These are phyloP conservation scores for Suillus subalutaceus DNA, from an alignment of 768 basidiomycete species.

Conservation along the genomic window DNA sequence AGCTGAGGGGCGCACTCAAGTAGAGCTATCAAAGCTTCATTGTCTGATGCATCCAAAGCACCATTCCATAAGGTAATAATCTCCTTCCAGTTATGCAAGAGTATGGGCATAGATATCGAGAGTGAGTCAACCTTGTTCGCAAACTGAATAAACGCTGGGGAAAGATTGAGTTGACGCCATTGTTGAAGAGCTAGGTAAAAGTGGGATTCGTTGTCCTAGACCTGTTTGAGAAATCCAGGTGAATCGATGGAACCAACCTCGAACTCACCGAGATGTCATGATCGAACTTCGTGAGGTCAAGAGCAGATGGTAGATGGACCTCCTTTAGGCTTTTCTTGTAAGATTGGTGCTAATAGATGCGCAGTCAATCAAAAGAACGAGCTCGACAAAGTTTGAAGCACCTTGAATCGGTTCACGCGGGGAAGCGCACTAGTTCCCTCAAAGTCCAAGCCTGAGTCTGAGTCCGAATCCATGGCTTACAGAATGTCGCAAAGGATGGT, in stretches of 20 bases:
- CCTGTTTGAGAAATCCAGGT: neutral
- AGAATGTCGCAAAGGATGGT: neutral
- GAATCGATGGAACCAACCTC: neutral
- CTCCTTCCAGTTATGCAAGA: slow-evolving; percentile 79
- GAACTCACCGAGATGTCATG: slow-evolving; percentile 55
- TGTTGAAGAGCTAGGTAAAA: slow-evolving; percentile 75
- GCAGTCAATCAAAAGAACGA: neutral
- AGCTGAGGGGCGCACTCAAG: slow-evolving; percentile 60
- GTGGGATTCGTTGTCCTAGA: slow-evolving; percentile 76
- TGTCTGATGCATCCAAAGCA: slow-evolving; percentile 60
- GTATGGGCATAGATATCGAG: slow-evolving; percentile 75
- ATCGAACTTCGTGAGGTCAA: slow-evolving; percentile 57
- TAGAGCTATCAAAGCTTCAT: slow-evolving; percentile 73
- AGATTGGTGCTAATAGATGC: slow-evolving; percentile 63
- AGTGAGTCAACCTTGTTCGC: slow-evolving; percentile 60
- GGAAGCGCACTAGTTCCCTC: slow-evolving; percentile 24
- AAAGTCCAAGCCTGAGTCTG: slow-evolving; percentile 4
- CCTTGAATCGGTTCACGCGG: slow-evolving; percentile 56
- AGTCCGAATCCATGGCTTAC: slow-evolving; percentile 7
- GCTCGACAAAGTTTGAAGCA: neutral
- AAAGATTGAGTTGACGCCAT: slow-evolving; percentile 81
- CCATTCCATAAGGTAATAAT: slow-evolving; percentile 67
- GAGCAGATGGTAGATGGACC: slow-evolving; percentile 72
- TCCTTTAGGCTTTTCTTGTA: slow-evolving; percentile 66
- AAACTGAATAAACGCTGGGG: slow-evolving; percentile 74